Evolutionary conservation across 768 basidiomycete species (phyloP).

Genomic region (Podaxis rugospora): DNA sequence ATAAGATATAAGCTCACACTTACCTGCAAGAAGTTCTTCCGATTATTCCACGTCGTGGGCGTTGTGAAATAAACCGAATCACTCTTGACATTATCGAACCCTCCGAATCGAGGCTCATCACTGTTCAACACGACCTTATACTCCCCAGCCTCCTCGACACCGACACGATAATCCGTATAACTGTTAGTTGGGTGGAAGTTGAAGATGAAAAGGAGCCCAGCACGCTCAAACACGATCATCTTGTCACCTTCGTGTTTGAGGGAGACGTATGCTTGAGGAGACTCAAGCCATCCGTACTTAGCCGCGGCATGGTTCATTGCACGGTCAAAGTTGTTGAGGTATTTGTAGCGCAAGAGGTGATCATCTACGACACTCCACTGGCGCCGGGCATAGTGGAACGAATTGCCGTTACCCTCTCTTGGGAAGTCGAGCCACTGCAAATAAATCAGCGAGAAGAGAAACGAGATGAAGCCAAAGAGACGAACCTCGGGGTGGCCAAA

Average conservation of each 20-base stretch:
- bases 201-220: constrained; percentile 91
- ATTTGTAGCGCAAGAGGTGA: constrained; percentile 79
- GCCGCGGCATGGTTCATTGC: constrained; percentile 87
- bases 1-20: constrained; percentile 15
- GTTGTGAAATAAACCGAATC: constrained; percentile 74
- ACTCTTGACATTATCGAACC: constrained; percentile 74
- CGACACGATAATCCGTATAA: constrained; percentile 91
- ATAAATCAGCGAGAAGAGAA: neutral
- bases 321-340: constrained; percentile 89
- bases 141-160: constrained; percentile 80
- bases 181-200: constrained; percentile 94
- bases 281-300: constrained; percentile 80
- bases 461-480: neutral
- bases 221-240: constrained; percentile 90
- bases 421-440: constrained; percentile 97
- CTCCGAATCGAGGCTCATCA: constrained; percentile 87
- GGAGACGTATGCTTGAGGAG: constrained; percentile 88
- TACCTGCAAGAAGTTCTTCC: constrained; percentile 88
- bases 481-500: constrained; percentile 95
- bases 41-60: constrained; percentile 85
- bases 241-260: constrained; percentile 94
- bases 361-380: constrained; percentile 98
- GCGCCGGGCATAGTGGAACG: constrained; percentile 94
- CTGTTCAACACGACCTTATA: constrained; percentile 78
- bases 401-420: constrained; percentile 90